phyloP scores from a whole-genome alignment of 345 rosid genomes.

The Adansonia digitata region DNA sequence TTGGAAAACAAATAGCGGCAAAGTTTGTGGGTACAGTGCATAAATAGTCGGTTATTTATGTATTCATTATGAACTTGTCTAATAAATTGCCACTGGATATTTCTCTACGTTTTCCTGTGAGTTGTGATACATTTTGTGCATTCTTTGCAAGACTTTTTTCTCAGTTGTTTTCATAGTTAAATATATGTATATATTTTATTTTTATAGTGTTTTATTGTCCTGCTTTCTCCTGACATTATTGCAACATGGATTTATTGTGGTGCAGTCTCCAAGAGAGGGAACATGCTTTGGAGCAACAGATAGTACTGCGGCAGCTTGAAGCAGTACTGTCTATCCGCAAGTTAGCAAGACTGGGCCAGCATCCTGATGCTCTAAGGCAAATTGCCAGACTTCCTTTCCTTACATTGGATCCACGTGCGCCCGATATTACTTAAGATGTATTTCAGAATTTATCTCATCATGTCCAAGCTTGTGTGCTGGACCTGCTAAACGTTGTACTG shows the following conservation, averaged over 20 bases:
- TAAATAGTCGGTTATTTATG: background rate
- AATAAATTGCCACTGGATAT: background rate
- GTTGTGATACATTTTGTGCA: background rate
- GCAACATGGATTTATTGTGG: conserved; percentile 12
- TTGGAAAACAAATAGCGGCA: background rate
- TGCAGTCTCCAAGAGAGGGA: conserved; percentile 77
- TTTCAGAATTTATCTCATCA: conserved; percentile 74
- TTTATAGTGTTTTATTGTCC: background rate
- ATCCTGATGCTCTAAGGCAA: conserved; percentile 84
- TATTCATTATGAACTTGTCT: background rate
- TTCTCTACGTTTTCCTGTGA: background rate
- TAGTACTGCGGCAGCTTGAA: conserved; percentile 90
- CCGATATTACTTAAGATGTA: conserved; percentile 44
- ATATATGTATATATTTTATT: background rate
- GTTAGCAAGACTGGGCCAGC: conserved; percentile 54
- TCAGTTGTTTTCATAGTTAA: background rate
- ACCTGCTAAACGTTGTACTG: conserved; percentile 63
- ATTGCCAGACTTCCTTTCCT: conserved; percentile 84
- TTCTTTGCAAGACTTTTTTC: background rate
- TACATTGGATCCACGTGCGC: conserved; percentile 75
- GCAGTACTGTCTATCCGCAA: conserved; percentile 79
- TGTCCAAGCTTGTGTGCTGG: conserved; percentile 85
- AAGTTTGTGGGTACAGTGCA: background rate
- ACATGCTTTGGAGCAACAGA: conserved; percentile 77
- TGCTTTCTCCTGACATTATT: background rate